These are phyloP conservation scores for Fusarium ambrosium DNA, from an alignment of 2,329 filamentous ascomycete species.

Conservation along the genomic window DNA sequence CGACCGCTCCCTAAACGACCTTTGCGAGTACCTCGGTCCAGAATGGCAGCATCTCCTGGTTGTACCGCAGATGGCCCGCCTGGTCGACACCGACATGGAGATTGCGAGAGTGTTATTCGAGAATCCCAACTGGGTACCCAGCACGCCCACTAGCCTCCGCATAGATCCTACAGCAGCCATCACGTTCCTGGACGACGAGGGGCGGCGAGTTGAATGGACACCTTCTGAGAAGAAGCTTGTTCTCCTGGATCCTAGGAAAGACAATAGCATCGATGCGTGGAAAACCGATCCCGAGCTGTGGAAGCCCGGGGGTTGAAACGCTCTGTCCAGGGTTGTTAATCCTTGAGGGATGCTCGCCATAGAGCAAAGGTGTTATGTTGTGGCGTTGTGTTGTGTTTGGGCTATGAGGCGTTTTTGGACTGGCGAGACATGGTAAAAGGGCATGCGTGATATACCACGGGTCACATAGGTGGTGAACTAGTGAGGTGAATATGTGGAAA, in stretches of 20 bases:
- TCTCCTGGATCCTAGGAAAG: conserved; percentile 31
- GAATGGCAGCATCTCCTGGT: conserved; percentile 58
- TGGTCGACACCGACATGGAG: conserved; percentile 50
- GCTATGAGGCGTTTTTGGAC: background rate
- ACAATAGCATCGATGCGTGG: background rate
- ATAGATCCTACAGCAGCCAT: conserved; percentile 34
- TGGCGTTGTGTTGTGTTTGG: background rate
- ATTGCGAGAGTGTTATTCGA: conserved; percentile 60
- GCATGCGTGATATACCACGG: too few species aligned
- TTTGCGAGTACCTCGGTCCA: conserved; percentile 55
- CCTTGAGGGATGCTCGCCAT: background rate
- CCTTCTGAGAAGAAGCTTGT: conserved; percentile 38
- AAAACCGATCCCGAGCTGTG: background rate
- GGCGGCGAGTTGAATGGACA: conserved; percentile 42
- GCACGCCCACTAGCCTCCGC: conserved; percentile 19
- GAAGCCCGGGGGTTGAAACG: background rate
- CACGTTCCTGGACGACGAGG: conserved; percentile 41
- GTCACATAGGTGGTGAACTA: background rate
- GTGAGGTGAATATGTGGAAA: background rate
- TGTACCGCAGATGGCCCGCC: conserved; percentile 57
- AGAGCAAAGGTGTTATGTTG: background rate
- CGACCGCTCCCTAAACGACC: conserved; percentile 60
- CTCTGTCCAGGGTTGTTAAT: background rate
- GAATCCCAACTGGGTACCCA: conserved; percentile 58
- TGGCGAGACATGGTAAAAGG: background rate